Base-by-base conservation (phyloP, 1,139 yeast species). In the Candida pseudocylindracea region DNA sequence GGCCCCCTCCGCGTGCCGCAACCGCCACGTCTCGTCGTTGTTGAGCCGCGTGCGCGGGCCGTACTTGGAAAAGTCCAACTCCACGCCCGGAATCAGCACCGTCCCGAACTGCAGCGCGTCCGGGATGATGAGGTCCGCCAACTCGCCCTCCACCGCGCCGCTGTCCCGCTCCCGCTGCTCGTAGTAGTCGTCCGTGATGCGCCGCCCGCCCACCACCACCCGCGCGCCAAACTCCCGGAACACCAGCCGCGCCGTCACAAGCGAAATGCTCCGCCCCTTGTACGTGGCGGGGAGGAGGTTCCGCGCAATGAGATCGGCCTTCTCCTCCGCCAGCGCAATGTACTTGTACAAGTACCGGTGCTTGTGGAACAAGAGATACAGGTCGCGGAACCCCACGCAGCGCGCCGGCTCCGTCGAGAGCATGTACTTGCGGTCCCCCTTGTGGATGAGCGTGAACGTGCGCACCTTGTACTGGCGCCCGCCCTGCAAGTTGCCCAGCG, bases 391-490 rank as follows among this genome's bases (percentile, higher is more conserved):
- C 3, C 96, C 96, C 42, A 85, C 83, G 44, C 85, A 69, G 41
- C 96, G 63, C 0, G 98, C 96, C 1, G 95, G 94, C 47, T 85
- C 96, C 0, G 96, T 85, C 2, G 94, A 78, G 32, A 88, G 66
- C 93, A 88, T 83, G 50, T 70, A 88, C 36, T 73, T 60, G 39
- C 72, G 61, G 29, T 70, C 66, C 4, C 93, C 94, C 36, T 73
- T 67, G 4, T 78, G 81, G 30, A 63, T 53, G 9, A 85, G 65
- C 4, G 80, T 79, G 52, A 88, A 88, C 0, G 91, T 72, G 38
- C 85, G 72, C 39, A 81, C 76, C 37, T 88, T 61, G 53, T 67
- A 88, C 43, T 69, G 66, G 41, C 96, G 63, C n/a, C 70, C 91
- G 2, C 79, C 94, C 31, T 51, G 48, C 36, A 91, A 56, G 35